Evolutionary conservation across 805 yeast species (phyloP).

Genomic region (Myxozyma vanderwaltii): DNA sequence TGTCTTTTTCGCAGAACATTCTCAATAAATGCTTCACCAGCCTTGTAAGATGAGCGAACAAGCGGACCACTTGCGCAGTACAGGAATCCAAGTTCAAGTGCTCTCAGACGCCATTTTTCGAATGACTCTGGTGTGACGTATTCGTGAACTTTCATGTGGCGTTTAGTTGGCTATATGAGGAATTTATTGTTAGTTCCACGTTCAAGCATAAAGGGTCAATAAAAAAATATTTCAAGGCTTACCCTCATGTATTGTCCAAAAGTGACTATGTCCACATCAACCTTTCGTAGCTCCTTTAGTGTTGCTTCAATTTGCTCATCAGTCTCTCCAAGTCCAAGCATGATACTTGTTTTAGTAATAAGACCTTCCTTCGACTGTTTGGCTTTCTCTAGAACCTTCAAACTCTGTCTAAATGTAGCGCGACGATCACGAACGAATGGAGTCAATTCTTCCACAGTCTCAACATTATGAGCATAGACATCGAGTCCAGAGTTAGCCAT

Average conservation of each 20-base stretch:
- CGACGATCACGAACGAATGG: conserved; percentile 95
- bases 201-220: too few relatives aligned
- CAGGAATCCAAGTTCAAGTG: conserved; percentile 84
- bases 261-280: conserved; percentile 89
- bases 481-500: conserved; percentile 88
- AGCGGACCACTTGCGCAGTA: conserved; percentile 98
- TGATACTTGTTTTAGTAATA: conserved; percentile 88
- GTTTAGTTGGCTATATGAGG: conserved; percentile 87
- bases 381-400: conserved; percentile 76
- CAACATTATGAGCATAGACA: conserved; percentile 95
- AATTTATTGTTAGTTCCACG: background rate
- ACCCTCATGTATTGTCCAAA: conserved; percentile 79
- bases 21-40: conserved; percentile 97
- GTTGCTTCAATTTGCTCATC: conserved; percentile 85
- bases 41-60: conserved; percentile 95
- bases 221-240: background rate
- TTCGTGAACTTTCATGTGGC: conserved; percentile 98
- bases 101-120: conserved; percentile 86
- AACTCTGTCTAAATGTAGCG: conserved; percentile 89
- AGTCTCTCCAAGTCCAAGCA: conserved; percentile 96
- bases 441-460: conserved; percentile 92
- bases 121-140: conserved; percentile 92
- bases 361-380: conserved; percentile 72
- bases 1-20: conserved; percentile 80
- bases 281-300: conserved; percentile 69